Base-by-base conservation (phyloP, 768 basidiomycete species). In the Polyporus arcularius region DNA sequence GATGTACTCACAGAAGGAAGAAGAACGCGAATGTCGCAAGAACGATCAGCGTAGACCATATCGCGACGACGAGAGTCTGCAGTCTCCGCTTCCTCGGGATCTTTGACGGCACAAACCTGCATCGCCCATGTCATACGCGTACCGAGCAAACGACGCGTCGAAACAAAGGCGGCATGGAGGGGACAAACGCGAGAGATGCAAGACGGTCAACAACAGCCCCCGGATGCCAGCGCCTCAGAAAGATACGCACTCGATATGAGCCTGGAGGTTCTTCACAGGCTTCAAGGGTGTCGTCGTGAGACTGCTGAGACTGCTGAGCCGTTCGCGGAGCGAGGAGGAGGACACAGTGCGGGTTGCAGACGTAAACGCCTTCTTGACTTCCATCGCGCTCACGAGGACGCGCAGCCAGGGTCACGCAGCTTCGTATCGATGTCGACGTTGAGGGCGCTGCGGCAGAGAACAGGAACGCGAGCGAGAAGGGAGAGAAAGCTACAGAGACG, bases 31-130 rank as follows among this genome's bases (percentile, higher is more conserved):
- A 82, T 14, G 84, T 72, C 18, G 82, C 82, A 57, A 89, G 79
- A 3, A 90, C 82, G 54, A 97, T 86, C 72, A 88, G 76, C n/a
- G 89, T 84, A 31, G 92, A 91, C 94, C 92, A 96, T 53, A 87
- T 65, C 15, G 95, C 92, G 48, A 98, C 96, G 0, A 85, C 89
- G 64, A 94, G 78, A 66, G 92, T 98, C 78, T 98, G 96, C 60
- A 96, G 72, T 67, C 95, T 80, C 66, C 95, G 82, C 73, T 89
- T 89, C 61, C 87, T 82, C 15, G 96, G 96, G 68, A 98, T 89
- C 68, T 85, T 84, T 8, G 92, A 83, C 0, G 95, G 95, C 1
- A 88, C 95, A 70, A 94, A 97, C 53, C 90, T 92, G 63, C 10
- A 47, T 18, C 43, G 16, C 61, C 30, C 12, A 30, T 26, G 15